Conservation (phyloP, 768 basidiomycete species). For the Phanerodontia chrysosporium region DNA sequence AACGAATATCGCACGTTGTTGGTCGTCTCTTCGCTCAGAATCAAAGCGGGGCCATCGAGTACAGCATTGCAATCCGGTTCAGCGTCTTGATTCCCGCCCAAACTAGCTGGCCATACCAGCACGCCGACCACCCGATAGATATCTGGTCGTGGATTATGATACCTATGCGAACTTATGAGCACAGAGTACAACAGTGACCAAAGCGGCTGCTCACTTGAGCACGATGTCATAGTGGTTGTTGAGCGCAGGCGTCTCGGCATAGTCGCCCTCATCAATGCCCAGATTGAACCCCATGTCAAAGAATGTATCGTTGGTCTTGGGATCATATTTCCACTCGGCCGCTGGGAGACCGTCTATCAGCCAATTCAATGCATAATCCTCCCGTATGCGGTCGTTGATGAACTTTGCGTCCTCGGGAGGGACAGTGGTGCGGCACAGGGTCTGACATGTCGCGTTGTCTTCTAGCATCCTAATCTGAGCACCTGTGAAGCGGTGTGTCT, state of each 20-base stretch:
- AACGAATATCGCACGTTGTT: conserved; percentile 84
- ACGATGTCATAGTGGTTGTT: conserved; percentile 94
- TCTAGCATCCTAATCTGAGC: conserved; percentile 76
- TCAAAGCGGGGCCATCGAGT: conserved; percentile 36
- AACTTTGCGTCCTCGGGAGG: conserved; percentile 76
- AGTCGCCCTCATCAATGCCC: conserved; percentile 62
- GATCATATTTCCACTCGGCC: conserved; percentile 86
- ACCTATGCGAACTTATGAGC: conserved; percentile 43
- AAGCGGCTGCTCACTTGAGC: conserved; percentile 53
- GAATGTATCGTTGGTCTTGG: conserved; percentile 77
- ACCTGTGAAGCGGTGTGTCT: conserved; percentile 4
- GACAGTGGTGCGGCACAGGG: conserved; percentile 63
- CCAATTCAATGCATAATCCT: conserved; percentile 94
- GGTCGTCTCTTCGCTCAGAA: conserved; percentile 53
- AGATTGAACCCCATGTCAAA: conserved; percentile 94
- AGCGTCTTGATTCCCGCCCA: conserved; percentile 55
- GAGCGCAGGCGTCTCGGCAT: conserved; percentile 59
- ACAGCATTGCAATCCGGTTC: conserved; percentile 48
- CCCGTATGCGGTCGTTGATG: conserved; percentile 86
- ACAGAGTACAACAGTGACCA: no score
- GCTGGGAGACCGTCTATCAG: conserved; percentile 92
- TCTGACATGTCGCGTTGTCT: conserved; percentile 70
- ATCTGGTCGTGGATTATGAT: conserved; percentile 67
- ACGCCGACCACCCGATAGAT: conserved; percentile 90
- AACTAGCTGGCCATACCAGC: conserved; percentile 77